These are phyloP conservation scores for Alternaria tenuissima DNA, from an alignment of 2,329 filamentous ascomycete genomes.

Conservation along the genomic window DNA sequence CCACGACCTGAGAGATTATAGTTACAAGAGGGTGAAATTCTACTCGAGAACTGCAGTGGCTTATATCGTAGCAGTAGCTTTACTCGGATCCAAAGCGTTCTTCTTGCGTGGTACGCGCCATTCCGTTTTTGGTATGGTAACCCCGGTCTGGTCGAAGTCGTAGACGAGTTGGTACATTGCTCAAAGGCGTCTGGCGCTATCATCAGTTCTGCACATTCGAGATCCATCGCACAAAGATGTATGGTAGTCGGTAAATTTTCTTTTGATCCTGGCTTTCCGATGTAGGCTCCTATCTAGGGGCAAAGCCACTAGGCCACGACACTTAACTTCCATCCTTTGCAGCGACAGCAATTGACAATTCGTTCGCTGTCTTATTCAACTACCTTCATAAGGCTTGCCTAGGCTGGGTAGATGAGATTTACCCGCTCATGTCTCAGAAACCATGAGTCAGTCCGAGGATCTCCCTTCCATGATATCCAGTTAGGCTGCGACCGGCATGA, in stretches of 20 bases:
- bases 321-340: background rate
- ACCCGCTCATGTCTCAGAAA: constrained; percentile 3
- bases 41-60: background rate
- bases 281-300: background rate
- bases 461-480: background rate
- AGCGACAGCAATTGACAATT: background rate
- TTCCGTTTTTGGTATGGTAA: background rate
- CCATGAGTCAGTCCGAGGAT: background rate
- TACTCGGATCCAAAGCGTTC: background rate
- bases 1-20: accelerated
- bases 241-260: background rate
- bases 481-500: background rate
- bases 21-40: accelerated
- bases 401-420: background rate
- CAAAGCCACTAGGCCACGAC: background rate
- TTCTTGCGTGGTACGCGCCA: background rate
- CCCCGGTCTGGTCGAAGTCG: background rate
- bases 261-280: background rate
- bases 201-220: background rate
- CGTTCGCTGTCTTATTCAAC: background rate
- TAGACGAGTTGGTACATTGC: accelerated
- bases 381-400: background rate
- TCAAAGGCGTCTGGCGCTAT: background rate
- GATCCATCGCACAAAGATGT: background rate
- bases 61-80: background rate